phyloP scores from a whole-genome alignment of 2,329 filamentous ascomycete genomes.

The Aspergillus sp. region DNA sequence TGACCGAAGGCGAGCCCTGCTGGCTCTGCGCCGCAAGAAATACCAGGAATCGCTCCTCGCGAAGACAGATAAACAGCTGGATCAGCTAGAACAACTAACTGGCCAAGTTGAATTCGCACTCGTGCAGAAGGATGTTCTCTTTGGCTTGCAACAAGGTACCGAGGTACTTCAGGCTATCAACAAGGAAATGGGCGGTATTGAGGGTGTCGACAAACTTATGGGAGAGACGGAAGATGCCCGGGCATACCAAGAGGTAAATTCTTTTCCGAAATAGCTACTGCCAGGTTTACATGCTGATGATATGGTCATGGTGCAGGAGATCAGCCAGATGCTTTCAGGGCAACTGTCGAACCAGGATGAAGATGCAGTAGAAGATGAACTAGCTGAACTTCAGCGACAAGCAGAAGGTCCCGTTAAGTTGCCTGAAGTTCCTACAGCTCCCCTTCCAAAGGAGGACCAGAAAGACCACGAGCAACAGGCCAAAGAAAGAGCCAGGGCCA shows the following conservation, averaged over 20 bases:
- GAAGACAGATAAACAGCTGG: conserved; percentile 91
- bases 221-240: conserved; percentile 85
- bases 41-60: conserved; percentile 87
- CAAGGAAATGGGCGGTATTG: conserved; percentile 90
- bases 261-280: too few relatives aligned
- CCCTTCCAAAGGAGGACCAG: conserved; percentile 9
- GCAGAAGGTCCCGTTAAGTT: conserved; percentile 34
- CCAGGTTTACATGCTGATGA: conserved; percentile 2
- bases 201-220: conserved; percentile 92
- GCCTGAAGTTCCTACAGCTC: conserved; percentile 34
- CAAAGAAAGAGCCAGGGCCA: conserved; percentile 15
- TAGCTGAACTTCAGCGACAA: conserved; percentile 73
- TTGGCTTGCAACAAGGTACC: conserved; percentile 87
- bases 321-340: conserved; percentile 84
- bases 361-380: conserved; percentile 94
- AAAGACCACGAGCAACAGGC: conserved; percentile 19
- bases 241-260: conserved; percentile 76
- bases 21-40: conserved; percentile 90
- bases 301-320: conserved; percentile 56
- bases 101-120: conserved; percentile 90
- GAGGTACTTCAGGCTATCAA: conserved; percentile 86
- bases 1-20: conserved; percentile 75
- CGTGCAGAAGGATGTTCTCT: conserved; percentile 94
- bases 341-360: conserved; percentile 92
- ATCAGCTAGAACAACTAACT: conserved; percentile 84